Evolutionary conservation across 306 rosid species (phyloP).

Genomic region (Gillenia trifoliata): DNA sequence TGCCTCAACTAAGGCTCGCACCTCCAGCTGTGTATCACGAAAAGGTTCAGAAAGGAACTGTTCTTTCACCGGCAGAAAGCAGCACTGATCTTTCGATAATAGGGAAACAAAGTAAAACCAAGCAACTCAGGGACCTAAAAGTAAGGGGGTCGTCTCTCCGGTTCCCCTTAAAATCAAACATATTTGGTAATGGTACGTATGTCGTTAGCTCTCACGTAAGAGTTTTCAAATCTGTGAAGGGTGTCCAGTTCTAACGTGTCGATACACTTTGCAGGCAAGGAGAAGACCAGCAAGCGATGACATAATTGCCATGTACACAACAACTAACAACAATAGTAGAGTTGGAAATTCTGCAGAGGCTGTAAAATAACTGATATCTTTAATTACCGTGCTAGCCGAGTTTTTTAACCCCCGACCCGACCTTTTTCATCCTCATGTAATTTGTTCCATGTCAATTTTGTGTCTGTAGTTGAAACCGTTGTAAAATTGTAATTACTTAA

Average conservation of each 20-base stretch:
- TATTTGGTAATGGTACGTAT: conserved; percentile 48
- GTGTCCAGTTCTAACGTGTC: neutral
- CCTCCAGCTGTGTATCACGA: conserved; percentile 95
- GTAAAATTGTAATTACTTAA: conserved; percentile 1
- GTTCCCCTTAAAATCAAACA: conserved; percentile 68
- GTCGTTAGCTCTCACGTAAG: neutral
- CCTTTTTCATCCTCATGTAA: conserved; percentile 15
- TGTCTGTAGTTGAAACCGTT: conserved; percentile 12
- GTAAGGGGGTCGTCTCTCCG: conserved; percentile 72
- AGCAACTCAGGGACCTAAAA: conserved; percentile 62
- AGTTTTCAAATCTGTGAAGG: neutral
- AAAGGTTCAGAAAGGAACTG: conserved; percentile 61
- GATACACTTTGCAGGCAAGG: conserved; percentile 47
- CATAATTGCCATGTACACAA: conserved; percentile 19
- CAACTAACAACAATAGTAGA: conserved; percentile 26
- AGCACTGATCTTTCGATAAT: conserved; percentile 36
- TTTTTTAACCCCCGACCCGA: neutral
- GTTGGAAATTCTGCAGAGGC: neutral
- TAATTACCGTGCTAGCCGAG: conserved; percentile 7
- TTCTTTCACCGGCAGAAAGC: conserved; percentile 57
- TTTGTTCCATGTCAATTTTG: neutral
- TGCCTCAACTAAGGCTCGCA: conserved; percentile 82
- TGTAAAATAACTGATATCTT: neutral
- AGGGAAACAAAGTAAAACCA: conserved; percentile 51
- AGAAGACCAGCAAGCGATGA: conserved; percentile 61